Evolutionary conservation across 2,329 filamentous ascomycete genomes (phyloP).

Genomic region (Aureobasidium melanogenum): DNA sequence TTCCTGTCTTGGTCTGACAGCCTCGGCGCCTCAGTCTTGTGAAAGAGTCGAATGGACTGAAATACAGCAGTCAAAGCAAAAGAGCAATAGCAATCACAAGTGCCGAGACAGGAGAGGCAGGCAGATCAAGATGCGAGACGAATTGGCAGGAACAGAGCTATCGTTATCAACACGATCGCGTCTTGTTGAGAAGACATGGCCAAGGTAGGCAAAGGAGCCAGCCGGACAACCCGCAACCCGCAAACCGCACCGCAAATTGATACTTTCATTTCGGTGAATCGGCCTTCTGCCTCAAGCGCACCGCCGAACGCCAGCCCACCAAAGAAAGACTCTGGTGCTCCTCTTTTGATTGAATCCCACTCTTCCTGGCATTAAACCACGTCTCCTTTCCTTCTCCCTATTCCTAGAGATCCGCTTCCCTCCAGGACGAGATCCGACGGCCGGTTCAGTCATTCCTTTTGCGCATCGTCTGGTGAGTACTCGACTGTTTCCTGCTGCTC

Average conservation of each 20-base stretch:
- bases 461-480: slow-evolving; percentile 2
- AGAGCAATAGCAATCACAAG: neutral
- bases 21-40: neutral
- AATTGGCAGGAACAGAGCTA: neutral
- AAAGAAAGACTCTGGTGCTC: neutral
- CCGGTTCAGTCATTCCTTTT: slow-evolving; percentile 2
- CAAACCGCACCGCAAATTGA: too few relatives aligned
- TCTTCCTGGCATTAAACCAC: slow-evolving; percentile 2
- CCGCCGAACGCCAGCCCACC: slow-evolving; percentile 10
- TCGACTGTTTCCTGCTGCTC: neutral
- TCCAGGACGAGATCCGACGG: slow-evolving; percentile 3
- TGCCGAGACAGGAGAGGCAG: neutral
- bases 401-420: neutral
- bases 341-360: slow-evolving; percentile 11
- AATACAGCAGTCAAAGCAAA: neutral
- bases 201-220: slow-evolving; percentile 5
- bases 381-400: neutral
- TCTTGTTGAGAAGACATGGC: neutral
- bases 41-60: neutral
- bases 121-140: neutral
- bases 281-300: neutral
- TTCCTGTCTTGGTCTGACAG: slow-evolving; percentile 1
- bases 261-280: neutral
- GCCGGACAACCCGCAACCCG: too few relatives aligned
- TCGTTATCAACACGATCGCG: neutral